Evolutionary conservation across 108 stramenopile species (phyloP), one percentile per base, ranked within the genome.

Genomic region (Cyclotella baltica): DNA sequence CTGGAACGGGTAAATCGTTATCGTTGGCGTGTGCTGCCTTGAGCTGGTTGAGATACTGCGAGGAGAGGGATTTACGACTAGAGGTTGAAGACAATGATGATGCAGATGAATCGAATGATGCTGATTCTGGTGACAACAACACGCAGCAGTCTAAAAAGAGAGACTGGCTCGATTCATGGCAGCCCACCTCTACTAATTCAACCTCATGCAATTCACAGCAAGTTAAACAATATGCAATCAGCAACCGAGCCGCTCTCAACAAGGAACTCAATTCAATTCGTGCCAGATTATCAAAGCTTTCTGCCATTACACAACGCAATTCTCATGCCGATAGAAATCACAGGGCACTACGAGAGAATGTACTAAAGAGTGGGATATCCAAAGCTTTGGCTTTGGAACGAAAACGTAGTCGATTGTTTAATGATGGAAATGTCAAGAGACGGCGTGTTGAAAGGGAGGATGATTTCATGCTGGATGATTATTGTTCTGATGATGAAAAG

Each of bases 1-100:
- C 94, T 11, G 94, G 94, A 22, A 95, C 94, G 2, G 94, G 94
- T 1, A 95, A 95, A 50, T 85, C 84, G 23, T 59, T 95, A 19
- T 88, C 87, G 19, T 71, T 95, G 78, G 94, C 92, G 8, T 93
- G 92, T 72, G 85, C 92, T 19, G 77, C 90, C 50, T 52, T 95
- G 72, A 87, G 89, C 0, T 95, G 94, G 94, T 68, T 95, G 29
- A 66, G 88, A 23, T 85, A 92, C 71, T 53, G 76, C 27, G 86
- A 90, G 80, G 31, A 57, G 13, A 55, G 28, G 6, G 86, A 88
- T 80, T 51, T 67, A 29, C n/a, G n/a, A n/a, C n/a, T n/a, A n/a
- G n/a, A n/a, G n/a, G n/a, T n/a, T n/a, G n/a, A 52, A 83, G 28
- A 61, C 62, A 66, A 18, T 23, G 31, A 70, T 51, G 59, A 19